phyloP scores from a whole-genome alignment of 139 green algal genomes.

The Chloropicon primus region DNA sequence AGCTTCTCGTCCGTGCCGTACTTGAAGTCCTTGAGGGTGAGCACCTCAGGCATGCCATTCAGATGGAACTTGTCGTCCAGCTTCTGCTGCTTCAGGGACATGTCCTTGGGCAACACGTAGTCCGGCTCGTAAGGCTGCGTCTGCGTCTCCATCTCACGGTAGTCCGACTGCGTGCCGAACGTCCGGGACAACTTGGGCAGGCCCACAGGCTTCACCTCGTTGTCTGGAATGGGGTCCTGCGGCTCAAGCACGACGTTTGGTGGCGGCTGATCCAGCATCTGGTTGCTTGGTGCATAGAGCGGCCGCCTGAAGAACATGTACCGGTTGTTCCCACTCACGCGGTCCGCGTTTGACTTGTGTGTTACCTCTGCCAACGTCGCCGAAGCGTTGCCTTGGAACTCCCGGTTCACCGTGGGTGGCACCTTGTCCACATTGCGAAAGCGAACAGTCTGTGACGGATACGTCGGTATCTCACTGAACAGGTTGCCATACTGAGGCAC shows the following conservation, averaged over 20 bases:
- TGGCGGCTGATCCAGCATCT: neutral
- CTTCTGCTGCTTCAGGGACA: conserved; percentile 37
- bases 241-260: neutral
- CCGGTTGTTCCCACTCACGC: conserved; percentile 27
- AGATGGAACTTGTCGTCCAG: conserved; percentile 30
- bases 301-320: conserved; percentile 36
- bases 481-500: conserved; percentile 45
- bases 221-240: neutral
- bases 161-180: conserved; percentile 57
- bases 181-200: conserved; percentile 16
- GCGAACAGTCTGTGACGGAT: conserved; percentile 28
- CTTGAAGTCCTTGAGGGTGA: conserved; percentile 43
- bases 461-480: conserved; percentile 44
- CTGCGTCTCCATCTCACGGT: conserved; percentile 59
- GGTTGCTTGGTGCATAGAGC: conserved; percentile 10
- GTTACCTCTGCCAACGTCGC: conserved; percentile 7
- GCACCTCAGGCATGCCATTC: conserved; percentile 44
- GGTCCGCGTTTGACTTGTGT: conserved; percentile 3
- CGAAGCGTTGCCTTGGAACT: conserved; percentile 15
- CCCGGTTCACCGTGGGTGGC: conserved; percentile 37
- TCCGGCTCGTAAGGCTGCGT: conserved; percentile 49
- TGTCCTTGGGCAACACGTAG: conserved; percentile 28
- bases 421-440: conserved; percentile 32
- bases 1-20: conserved; percentile 31
- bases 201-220: neutral